Base-by-base conservation (phyloP, 768 basidiomycete genomes). In the Leccinum variicolor region DNA sequence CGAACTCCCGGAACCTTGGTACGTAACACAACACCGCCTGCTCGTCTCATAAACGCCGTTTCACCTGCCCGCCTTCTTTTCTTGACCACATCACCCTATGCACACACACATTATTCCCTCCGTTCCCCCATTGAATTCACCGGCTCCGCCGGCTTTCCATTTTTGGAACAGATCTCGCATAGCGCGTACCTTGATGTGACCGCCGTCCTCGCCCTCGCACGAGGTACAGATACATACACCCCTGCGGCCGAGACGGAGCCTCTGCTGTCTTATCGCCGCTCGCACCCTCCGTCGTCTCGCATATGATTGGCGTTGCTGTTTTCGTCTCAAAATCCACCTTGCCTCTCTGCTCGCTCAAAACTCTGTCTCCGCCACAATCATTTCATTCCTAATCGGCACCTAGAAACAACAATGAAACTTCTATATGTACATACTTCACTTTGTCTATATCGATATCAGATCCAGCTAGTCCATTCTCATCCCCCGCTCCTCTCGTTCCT, bases 261-360 rank as follows among this genome's bases (percentile, higher is more conserved):
- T 43, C 6, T 23, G 23, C 15, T 4, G n/a, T 19, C 64, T 64
- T 66, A 67, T 66, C 65, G 56, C 65, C 66, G 62, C 52, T 36
- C 15, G 8, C 3, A 45, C 59, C 17, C 25, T 21, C 54, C n/a
- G n/a, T n/a, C 55, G 21, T 50, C 49, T 45, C 13, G 14, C 15
- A 51, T 4, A n/a, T 58, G 61, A 66, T 66, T 60, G 56, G 57
- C 57, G 61, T 60, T 61, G 53, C 65, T 64, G 28, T 56, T 60
- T 63, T 63, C 50, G 64, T 54, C 54, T 62, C 46, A 15, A 26
- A 54, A 3, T 23, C 1, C 19, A 21, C 43, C 8, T 19, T 29
- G 55, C 45, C 39, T 34, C 17, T n/a, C 14, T 14, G 33, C 53
- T 55, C 17, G 25, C 43, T 36, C 47, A 50, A 15, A 19, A 19